Base-by-base conservation (phyloP, 805 yeast genomes). In the Ogataea methanolica region DNA sequence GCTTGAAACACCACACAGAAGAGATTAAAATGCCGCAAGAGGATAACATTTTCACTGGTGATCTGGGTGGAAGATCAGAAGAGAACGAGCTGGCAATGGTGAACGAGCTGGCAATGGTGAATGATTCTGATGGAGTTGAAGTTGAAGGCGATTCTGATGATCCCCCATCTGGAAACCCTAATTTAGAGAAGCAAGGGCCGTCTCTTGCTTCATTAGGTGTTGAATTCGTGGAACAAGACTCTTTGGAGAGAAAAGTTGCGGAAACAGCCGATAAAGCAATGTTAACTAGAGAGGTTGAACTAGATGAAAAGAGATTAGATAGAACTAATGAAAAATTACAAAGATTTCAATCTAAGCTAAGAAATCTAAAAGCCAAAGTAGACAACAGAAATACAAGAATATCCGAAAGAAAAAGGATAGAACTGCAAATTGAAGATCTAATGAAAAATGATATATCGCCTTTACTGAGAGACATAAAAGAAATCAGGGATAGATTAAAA, bases 171-270 rank as follows among this genome's bases (percentile, higher is more conserved):
- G 16, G n/a, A 15, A 22, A 22, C 4, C 6, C 5, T 31, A 39
- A 26, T 15, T 33, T 3, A 11, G 26, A 6, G 19, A 23, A 11
- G 12, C 34, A 26, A 15, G 29, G 16, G 26, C 31, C 42, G 4
- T 31, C 63, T 1, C 58, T 75, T 33, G 60, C 63, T 21, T 60
- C 67, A 3, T 56, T 79, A 19, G 82, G 80, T 1, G 81, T 87
- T 29, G 72, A 72, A 57, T 70, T 88, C 3, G 81, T 89, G 49
- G 90, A 87, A 56, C 98, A 94, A 63, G 82, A 78, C 45, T 82
- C 83, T 8, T 66, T 92, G n/a, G 99, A 91, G 59, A 69, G 79
- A 41, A 71, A 78, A 47, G 83, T 92, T 33, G 88, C 89, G 16
- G 71, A 72, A 33, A 71, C 79, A 65, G 96, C 97, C 0, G 81